A percentile compares a stretch with the other conserved stretches of the same genome.
Evolutionary conservation across 2,329 filamentous ascomycete species (phyloP).

Genomic region (Polytolypa hystricis): DNA sequence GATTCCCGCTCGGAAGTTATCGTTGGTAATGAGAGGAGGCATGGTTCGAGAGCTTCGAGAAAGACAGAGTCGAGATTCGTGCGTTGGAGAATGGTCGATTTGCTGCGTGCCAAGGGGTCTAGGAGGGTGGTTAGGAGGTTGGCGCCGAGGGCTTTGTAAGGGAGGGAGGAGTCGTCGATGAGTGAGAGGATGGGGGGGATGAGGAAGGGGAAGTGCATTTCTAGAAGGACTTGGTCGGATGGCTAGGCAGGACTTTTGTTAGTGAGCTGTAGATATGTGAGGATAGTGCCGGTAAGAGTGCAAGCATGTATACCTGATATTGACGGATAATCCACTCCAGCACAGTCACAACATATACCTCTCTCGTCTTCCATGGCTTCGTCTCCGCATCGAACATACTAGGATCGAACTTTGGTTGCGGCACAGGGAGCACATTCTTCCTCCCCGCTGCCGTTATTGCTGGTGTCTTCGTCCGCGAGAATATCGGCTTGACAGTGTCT

Average conservation of each 20-base stretch:
- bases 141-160: slow-evolving; percentile 31
- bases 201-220: slow-evolving; percentile 34
- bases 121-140: slow-evolving; percentile 26
- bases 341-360: slow-evolving; percentile 26
- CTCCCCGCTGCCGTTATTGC: slow-evolving; percentile 33
- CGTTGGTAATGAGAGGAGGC: slow-evolving; percentile 64
- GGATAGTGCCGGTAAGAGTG: not conserved
- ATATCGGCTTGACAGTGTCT: slow-evolving; percentile 30
- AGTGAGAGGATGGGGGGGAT: slow-evolving; percentile 33
- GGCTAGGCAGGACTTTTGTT: slow-evolving; percentile 12
- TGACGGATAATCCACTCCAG: slow-evolving; percentile 26
- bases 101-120: slow-evolving; percentile 22
- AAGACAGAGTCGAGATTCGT: slow-evolving; percentile 37
- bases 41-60: slow-evolving; percentile 42
- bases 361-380: slow-evolving; percentile 29
- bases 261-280: slow-evolving; percentile 5
- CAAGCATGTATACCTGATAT: slow-evolving; percentile 22
- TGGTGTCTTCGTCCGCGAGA: slow-evolving; percentile 30
- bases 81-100: slow-evolving; percentile 29
- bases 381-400: slow-evolving; percentile 24
- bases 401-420: slow-evolving; percentile 26
- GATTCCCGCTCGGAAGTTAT: slow-evolving; percentile 66
- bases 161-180: slow-evolving; percentile 30
- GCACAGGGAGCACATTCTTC: slow-evolving; percentile 32
- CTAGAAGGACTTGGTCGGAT: slow-evolving; percentile 21